phyloP scores from a whole-genome alignment of 441 rosid genomes.

The Pelargonium citronellum region DNA sequence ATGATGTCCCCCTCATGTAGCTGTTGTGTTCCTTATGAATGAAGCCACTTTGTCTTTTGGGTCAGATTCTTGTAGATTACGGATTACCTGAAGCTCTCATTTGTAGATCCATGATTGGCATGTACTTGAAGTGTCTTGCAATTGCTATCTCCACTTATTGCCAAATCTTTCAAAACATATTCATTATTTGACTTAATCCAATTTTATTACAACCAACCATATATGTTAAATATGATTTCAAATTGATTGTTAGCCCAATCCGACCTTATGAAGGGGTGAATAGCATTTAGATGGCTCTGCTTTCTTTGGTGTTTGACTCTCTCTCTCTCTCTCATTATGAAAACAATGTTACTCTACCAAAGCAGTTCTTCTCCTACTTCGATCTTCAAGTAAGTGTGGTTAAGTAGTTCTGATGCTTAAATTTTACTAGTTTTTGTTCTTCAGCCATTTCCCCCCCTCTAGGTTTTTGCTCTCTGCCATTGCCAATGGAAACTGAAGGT shows the following conservation, averaged over 20 bases:
- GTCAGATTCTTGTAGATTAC: neutral
- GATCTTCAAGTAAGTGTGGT: neutral
- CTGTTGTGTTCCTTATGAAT: neutral
- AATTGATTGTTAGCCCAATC: neutral
- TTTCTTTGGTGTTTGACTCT: no score
- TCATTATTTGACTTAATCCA: neutral
- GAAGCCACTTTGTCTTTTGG: neutral
- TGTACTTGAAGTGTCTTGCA: neutral
- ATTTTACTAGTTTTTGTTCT: neutral
- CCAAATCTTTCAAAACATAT: neutral
- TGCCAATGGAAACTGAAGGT: constrained; percentile 25
- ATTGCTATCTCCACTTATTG: neutral
- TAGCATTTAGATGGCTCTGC: no score
- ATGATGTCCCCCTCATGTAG: neutral
- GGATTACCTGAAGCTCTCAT: neutral
- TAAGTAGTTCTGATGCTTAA: neutral
- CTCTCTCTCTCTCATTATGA: no score
- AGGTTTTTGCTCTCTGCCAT: constrained; percentile 11
- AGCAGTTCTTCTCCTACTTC: no score
- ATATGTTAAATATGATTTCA: neutral
- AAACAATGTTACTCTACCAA: no score
- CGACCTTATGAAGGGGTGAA: neutral
- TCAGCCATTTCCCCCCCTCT: neutral
- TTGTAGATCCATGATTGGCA: neutral
- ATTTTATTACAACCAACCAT: neutral